These are phyloP conservation scores for Amanita fuliginea DNA, from an alignment of 768 basidiomycete species.

Conservation along the genomic window DNA sequence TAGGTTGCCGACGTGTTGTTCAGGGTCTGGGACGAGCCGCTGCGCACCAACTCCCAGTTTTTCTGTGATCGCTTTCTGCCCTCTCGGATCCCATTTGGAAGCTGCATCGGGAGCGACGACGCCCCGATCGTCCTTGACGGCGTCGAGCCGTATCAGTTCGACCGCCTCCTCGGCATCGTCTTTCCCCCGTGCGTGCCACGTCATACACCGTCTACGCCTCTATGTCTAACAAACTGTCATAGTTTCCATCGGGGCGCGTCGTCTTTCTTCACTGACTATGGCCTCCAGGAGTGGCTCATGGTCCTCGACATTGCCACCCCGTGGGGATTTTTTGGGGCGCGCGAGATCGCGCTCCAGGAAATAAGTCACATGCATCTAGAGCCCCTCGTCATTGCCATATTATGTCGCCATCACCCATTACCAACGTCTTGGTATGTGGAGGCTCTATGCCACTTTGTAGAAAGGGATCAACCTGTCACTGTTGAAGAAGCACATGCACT, in stretches of 20 bases:
- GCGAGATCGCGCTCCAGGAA: not conserved
- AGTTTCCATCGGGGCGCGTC: constrained; percentile 19
- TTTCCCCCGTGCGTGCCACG: constrained; percentile 6
- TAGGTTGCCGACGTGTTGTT: constrained; percentile 3
- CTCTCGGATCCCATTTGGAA: not conserved
- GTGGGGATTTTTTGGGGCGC: not conserved
- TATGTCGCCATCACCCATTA: constrained; percentile 9
- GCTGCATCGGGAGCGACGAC: constrained; percentile 1
- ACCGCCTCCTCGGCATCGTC: constrained; percentile 7
- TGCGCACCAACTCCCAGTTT: not conserved
- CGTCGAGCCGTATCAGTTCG: constrained; percentile 6
- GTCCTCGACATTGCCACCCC: not conserved
- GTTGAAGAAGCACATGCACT: constrained; percentile 18
- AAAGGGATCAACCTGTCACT: not conserved
- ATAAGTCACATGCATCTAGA: not conserved
- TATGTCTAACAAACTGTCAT: constrained; percentile 11
- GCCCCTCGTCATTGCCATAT: constrained; percentile 9
- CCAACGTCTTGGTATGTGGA: not conserved
- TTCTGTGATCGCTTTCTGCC: not conserved
- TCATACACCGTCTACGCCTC: not conserved
- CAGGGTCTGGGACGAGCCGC: constrained; percentile 1
- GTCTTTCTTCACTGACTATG: constrained; percentile 15
- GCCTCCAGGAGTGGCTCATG: not conserved
- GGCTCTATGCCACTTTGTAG: not conserved
- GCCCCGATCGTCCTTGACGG: constrained; percentile 5